Evolutionary conservation across 208 protist genomes (phyloP), one percentile per base, ranked within the genome.

Genomic region (Leishmania mexicana): DNA sequence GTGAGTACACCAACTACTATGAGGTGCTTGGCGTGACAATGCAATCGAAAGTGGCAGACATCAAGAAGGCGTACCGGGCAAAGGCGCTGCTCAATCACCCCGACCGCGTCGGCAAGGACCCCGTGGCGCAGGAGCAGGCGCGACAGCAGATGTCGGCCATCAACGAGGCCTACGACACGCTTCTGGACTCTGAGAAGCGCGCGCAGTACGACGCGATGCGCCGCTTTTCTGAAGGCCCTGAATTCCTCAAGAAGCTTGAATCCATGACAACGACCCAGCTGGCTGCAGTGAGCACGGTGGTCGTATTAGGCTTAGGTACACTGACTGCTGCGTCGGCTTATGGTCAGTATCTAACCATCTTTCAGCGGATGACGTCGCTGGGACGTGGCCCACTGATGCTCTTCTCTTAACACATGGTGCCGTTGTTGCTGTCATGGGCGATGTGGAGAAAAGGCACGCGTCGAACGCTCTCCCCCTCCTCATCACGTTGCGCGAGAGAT

Each of bases 141-240:
- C 85, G 86, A 31, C 87, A 93, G 72, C 84, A 87, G 42, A 97
- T 97, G 94, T 87, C 90, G 58, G 49, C 83, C 42, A 90, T 97
- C 82, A 97, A 97, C 76, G 86, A 89, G 24, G 94, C 94, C 70
- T 97, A 97, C 74, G 91, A 97, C 60, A 92, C 87, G 21, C 88
- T 97, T 17, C 89, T 87, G 8, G 87, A 92, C 57, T 51, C 87
- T 5, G 83, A 84, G 24, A 93, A 89, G 70, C 89, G 92, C 21
- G 83, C 83, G 67, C 83, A 86, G 77, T 97, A 97, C 84, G 93
- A 97, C 75, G 80, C 81, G 11, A 78, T 76, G 53, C 86, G 89
- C 45, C 73, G 60, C 47, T 76, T 90, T 58, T 72, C 65, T 19
- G 80, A 85, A 51, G 75, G 81, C 15, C 67, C 85, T 19, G 74